Conservation (phyloP, 192 early-diverging fungal genomes). For the Chytriomyces sp. region DNA sequence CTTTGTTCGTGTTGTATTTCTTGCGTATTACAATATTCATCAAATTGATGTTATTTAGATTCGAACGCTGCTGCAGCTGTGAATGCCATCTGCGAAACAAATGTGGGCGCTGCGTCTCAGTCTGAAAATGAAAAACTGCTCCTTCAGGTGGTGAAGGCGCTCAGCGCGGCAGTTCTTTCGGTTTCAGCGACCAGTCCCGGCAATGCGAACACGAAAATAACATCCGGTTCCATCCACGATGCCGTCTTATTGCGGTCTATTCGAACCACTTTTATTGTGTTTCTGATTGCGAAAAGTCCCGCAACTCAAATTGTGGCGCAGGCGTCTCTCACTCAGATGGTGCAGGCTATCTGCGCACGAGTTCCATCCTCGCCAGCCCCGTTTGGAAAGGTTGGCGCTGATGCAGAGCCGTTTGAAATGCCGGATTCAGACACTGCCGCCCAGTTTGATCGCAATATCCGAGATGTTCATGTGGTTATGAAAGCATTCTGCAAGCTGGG, state of each 20-base stretch:
- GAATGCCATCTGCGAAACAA: conserved; percentile 75
- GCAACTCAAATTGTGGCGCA: conserved; percentile 86
- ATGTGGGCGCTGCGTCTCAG: conserved; percentile 59
- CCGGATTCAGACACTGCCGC: neutral
- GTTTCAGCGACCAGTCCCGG: conserved; percentile 51
- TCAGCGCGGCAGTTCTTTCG: conserved; percentile 80
- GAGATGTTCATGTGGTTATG: conserved; percentile 76
- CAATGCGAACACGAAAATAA: conserved; percentile 31
- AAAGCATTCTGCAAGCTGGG: conserved; percentile 79
- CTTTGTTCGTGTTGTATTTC: neutral
- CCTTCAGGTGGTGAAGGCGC: conserved; percentile 88
- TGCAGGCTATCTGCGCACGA: conserved; percentile 78
- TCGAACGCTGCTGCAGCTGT: conserved; percentile 63
- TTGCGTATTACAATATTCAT: conserved; percentile 18
- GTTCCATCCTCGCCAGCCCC: conserved; percentile 47
- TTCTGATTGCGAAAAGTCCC: conserved; percentile 71
- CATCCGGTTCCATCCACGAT: conserved; percentile 61
- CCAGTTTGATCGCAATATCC: conserved; percentile 40
- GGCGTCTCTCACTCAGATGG: conserved; percentile 87
- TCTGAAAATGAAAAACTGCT: conserved; percentile 84
- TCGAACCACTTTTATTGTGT: conserved; percentile 86
- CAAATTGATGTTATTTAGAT: conserved; percentile 30
- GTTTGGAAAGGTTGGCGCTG: neutral
- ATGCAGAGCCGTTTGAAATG: neutral
- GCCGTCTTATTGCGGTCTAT: conserved; percentile 80